Base-by-base conservation (phyloP, 345 rosid species). In the Sisymbrium irio region DNA sequence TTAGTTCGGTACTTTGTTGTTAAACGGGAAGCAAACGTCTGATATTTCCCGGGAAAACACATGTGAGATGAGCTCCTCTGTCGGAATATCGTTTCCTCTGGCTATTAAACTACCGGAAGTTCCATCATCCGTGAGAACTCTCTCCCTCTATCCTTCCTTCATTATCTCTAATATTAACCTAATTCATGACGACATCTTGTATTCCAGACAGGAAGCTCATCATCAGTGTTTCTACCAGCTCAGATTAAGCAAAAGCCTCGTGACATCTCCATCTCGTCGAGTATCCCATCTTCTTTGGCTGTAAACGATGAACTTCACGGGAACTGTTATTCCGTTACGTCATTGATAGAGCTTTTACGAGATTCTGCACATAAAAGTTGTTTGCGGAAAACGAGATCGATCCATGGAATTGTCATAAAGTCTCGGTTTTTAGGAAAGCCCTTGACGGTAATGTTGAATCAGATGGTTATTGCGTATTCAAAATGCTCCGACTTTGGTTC, bases 401-500 rank as follows among this genome's bases (percentile, higher is more conserved):
- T 83, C 39, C 87, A 79, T 36, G 82, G 83, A 4, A 18, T 67
- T 39, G 17, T 81, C n/a, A 37, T 72, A 2, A 83, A 75, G 66
- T 62, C 73, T 22, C 39, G 13, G 1, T 37, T 79, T 32, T 50
- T 4, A 4, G 78, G 45, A 0, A 71, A 62, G 15, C 44, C 65
- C 13, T 59, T 80, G 55, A 59, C 76, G 56, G 25, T 78, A 10
- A 9, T 82, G 71, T 53, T 74, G 71, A 80, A 82, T 56, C 85
- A 78, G 22, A 30, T 75, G 28, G 78, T 72, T 30, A 47, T 72
- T 61, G 66, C 78, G 0, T 80, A 78, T 62, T 80, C 84, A 0
- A 84, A 78, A 77, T 67, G 79, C 74, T 75, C 74, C 2, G 78
- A 78, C 66, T 80, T 80, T 65, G 56, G 5, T 27, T 49, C 81